Percentiles rank a stretch among this genome's conserved stretches.
phyloP scores from a whole-genome alignment of 179 eudicot genomes.

The Sideroxylon spinosum region DNA sequence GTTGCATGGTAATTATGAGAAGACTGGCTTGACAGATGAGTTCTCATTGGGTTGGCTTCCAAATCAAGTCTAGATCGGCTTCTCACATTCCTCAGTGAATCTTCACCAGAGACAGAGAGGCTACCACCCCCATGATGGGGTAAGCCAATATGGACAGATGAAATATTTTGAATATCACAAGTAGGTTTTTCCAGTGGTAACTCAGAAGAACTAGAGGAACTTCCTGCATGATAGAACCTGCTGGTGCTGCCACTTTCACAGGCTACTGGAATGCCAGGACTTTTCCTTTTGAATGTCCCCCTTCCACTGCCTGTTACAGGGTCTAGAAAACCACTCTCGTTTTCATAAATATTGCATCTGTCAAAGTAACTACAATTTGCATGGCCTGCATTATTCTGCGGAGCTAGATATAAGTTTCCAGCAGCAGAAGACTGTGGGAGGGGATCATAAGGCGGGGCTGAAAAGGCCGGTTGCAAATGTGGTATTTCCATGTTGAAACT shows the following conservation, averaged over 20 bases:
- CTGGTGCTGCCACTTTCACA: slow-evolving; percentile 27
- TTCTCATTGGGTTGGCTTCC: slow-evolving; percentile 15
- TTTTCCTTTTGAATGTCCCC: slow-evolving; percentile 28
- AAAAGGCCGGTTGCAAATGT: slow-evolving; percentile 17
- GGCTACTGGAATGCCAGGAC: slow-evolving; percentile 17
- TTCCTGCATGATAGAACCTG: slow-evolving; percentile 24
- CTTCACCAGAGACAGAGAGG: slow-evolving; percentile 23
- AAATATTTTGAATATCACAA: slow-evolving; percentile 13
- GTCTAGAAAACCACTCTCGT: slow-evolving; percentile 12
- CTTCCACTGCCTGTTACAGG: slow-evolving; percentile 10
- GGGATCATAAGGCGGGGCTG: slow-evolving; percentile 21
- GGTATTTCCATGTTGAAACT: slow-evolving; percentile 26
- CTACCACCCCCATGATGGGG: slow-evolving; percentile 24
- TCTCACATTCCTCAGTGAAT: slow-evolving; percentile 30
- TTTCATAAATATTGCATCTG: slow-evolving; percentile 14
- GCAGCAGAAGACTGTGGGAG: slow-evolving; percentile 17
- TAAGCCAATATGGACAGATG: slow-evolving; percentile 10
- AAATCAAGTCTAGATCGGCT: slow-evolving; percentile 26
- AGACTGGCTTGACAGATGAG: slow-evolving; percentile 22
- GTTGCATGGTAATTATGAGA: slow-evolving; percentile 26
- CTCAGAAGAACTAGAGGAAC: slow-evolving; percentile 30
- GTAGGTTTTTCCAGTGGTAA: slow-evolving; percentile 15
- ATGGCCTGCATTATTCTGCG: slow-evolving; percentile 15
- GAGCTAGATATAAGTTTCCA: slow-evolving; percentile 17
- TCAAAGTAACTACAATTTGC: slow-evolving; percentile 13